Conservation (phyloP, 176 grass and related monocot species). For the Aegilops bicornis region DNA sequence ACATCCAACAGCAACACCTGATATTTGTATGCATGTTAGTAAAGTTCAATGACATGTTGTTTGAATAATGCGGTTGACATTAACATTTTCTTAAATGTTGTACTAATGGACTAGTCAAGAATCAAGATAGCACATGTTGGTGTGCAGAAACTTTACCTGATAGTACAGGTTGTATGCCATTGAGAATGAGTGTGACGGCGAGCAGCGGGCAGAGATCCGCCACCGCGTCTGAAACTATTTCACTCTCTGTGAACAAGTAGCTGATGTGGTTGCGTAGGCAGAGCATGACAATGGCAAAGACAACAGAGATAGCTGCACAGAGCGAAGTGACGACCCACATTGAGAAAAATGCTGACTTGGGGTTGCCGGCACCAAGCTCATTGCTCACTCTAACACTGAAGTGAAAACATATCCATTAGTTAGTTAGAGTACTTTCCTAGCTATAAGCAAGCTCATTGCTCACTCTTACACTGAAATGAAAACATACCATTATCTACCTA, state of each 20-base stretch:
- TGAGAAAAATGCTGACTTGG: neutral
- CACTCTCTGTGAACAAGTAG: neutral
- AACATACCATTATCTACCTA: too few relatives aligned
- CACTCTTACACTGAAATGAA: too few relatives aligned
- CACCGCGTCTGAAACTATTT: neutral
- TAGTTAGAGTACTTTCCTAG: too few relatives aligned
- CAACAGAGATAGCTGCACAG: neutral
- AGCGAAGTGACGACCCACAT: neutral
- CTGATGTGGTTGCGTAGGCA: neutral
- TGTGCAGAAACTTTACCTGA: conserved; percentile 31
- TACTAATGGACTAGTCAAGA: neutral
- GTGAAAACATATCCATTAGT: neutral
- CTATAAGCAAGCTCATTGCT: too few relatives aligned
- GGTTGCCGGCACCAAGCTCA: neutral
- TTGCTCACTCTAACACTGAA: neutral
- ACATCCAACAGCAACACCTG: conserved; percentile 93
- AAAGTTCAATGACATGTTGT: neutral
- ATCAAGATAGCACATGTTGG: neutral
- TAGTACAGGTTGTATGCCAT: neutral
- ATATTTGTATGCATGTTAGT: conserved; percentile 6
- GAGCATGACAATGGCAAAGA: neutral
- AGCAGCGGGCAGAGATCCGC: neutral
- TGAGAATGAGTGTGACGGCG: neutral
- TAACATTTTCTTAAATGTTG: too few relatives aligned
- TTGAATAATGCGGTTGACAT: neutral